Base-by-base conservation (phyloP, 1,139 yeast species). In the Yamadazyma mexicana region DNA sequence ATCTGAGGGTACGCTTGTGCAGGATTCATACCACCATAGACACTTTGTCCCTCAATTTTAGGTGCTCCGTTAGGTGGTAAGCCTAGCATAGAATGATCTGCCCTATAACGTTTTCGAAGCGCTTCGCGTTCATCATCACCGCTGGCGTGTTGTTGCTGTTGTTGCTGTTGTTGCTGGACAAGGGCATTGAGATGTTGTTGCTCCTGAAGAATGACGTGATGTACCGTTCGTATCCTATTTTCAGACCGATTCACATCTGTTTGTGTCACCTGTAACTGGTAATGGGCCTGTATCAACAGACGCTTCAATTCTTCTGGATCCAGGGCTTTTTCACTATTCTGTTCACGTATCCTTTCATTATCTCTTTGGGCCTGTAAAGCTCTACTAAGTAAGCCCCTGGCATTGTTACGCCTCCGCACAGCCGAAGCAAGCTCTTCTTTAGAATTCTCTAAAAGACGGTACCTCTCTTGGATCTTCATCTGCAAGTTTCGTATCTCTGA, bases 231-330 rank as follows among this genome's bases (percentile, higher is more conserved):
- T 15, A 28, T 28, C 14, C 31, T 28, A 16, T 28, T 28, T 11
- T 28, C 31, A 8, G 16, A 16, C 31, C 20, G 18, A 11, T 17
- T 28, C 20, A 28, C 31, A 28, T 28, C 31, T 3, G 31, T 7
- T 16, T 28, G 31, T 9, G 31, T 28, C 5, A 16, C 17, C 16
- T 28, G 31, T 16, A 28, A 28, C 20, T 16, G 31, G 16, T 15
- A 62, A 43, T 62, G 62, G 6, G 45, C 36, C 18, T 33, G 29
- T 17, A 17, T 12, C 33, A 30, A 30, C 24, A 11, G 11, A 6
- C 24, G 20, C 18, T 11, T 18, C 15, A 30, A 6, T 4, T 17
- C 24, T 8, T 11, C 24, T 5, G 23, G 17, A n/a, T 17, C 33
- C 23, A 30, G 23, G 8, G 33, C 33, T 9, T 16, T n/a, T 12